Base-by-base conservation (phyloP, 345 rosid species). In the Salix koriyanagi region DNA sequence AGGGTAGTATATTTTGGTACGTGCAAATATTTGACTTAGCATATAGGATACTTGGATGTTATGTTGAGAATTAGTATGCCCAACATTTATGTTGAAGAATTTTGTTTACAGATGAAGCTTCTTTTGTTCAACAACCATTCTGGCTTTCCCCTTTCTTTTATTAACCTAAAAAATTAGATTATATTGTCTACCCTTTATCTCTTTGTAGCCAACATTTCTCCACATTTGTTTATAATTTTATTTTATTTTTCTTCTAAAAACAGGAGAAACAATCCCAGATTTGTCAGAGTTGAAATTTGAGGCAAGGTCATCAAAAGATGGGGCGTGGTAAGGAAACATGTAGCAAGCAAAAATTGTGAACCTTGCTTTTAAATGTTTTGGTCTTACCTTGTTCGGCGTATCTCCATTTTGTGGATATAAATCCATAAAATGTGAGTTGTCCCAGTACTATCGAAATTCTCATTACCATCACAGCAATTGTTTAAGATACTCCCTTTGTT, bases 231-330 rank as follows among this genome's bases (percentile, higher is more conserved):
- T 48, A 71, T 13, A 61, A 11, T 67, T 23, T 56, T 62, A 11
- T 67, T 23, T 56, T 62, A 28, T 28, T 70, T 26, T 70, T 26
- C 10, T 73, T 73, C 68, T 46, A 25, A 65, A 74, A 28, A 78
- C 78, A 79, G 92, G 86, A 79, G 80, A 79, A 68, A 71, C 78
- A 77, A 67, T 30, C 9, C 77, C 70, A 19, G 86, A 84, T 80
- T 28, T 75, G 58, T 82, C 89, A 65, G 73, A 82, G 54, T 48
- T 88, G 84, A 85, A 89, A 79, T 89, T 89, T 62, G 95, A 91
- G 85, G 92, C 95, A 65, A 86, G 77, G 67, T 91, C 95, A 77
- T 87, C 88, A 30, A 91, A 88, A 86, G 95, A 91, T 71, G 89
- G 86, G 62, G 95, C 95, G 73, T 91, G 95, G 95, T 88, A 79